Percentiles rank a stretch among this genome's conserved stretches.
phyloP scores from a whole-genome alignment of 176 grass and related monocot species.

The Saccharum officinarum region DNA sequence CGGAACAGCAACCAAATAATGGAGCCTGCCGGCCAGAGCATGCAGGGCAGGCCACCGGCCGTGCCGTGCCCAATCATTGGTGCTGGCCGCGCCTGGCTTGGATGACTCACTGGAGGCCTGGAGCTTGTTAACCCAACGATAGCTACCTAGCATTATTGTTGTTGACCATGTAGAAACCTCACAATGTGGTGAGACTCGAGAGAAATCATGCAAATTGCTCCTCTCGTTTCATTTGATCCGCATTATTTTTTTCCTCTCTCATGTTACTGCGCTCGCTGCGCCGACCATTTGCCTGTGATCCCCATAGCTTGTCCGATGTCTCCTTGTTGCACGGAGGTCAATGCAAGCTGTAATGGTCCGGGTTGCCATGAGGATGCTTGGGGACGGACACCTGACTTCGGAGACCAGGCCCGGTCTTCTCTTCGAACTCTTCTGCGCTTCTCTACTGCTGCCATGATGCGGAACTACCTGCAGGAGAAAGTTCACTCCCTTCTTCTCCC shows the following conservation, averaged over 20 bases:
- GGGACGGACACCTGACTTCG: neutral
- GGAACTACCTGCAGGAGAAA: too few relatives aligned
- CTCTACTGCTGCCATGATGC: neutral
- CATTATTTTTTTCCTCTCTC: neutral
- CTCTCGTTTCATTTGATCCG: too few relatives aligned
- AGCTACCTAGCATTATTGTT: neutral
- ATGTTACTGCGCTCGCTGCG: neutral
- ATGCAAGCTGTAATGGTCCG: neutral
- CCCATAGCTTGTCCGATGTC: neutral
- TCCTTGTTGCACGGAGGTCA: neutral
- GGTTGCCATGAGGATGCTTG: neutral
- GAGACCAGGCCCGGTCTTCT: neutral
- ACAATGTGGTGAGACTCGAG: neutral
- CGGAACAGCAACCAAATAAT: neutral
- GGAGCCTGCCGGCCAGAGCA: neutral
- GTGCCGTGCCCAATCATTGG: neutral
- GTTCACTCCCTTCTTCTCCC: too few relatives aligned
- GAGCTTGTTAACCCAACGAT: too few relatives aligned
- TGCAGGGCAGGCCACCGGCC: neutral
- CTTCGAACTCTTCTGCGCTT: neutral
- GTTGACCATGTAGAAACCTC: neutral
- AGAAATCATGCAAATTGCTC: neutral
- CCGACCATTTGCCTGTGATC: constrained; percentile 8
- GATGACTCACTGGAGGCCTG: too few relatives aligned
- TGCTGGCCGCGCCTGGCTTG: too few relatives aligned